These are phyloP conservation scores for Saccharomycopsis synnaedendra DNA, from an alignment of 805 yeast genomes.

Conservation along the genomic window DNA sequence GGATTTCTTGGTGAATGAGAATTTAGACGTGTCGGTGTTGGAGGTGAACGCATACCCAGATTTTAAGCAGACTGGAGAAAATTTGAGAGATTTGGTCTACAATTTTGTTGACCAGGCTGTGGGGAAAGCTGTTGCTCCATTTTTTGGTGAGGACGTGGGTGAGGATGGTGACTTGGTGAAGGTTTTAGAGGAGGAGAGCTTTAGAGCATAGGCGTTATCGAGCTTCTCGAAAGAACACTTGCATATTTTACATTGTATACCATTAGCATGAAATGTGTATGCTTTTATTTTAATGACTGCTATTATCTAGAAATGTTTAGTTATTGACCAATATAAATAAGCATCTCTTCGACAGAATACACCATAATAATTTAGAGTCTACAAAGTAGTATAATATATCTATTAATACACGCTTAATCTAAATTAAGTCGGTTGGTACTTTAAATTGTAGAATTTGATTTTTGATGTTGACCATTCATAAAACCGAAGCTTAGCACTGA, in stretches of 20 bases:
- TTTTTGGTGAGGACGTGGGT: conserved; percentile 21
- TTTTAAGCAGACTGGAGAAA: conserved; percentile 88
- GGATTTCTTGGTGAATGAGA: conserved; percentile 66
- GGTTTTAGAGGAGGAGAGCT: neutral
- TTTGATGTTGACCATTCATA: too few species aligned
- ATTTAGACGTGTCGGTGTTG: conserved; percentile 44
- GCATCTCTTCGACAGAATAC: too few species aligned
- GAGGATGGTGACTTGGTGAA: neutral
- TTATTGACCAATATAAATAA: too few species aligned
- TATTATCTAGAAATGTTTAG: too few species aligned
- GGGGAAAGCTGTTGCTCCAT: conserved; percentile 36
- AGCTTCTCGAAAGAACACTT: too few species aligned
- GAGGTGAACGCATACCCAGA: conserved; percentile 95
- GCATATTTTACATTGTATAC: neutral
- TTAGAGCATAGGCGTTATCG: neutral
- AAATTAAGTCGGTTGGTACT: too few species aligned
- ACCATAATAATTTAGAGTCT: too few species aligned
- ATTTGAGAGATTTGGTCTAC: conserved; percentile 51
- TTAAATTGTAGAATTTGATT: too few species aligned
- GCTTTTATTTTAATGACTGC: too few species aligned
- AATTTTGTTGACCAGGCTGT: conserved; percentile 54
- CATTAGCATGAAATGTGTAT: neutral
- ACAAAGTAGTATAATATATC: too few species aligned
- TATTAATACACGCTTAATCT: too few species aligned
- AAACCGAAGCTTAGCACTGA: too few species aligned